Percentiles rank a stretch among this genome's conserved stretches.
Evolutionary conservation across 2,329 filamentous ascomycete species (phyloP).

Genomic region (Pezicula carpinea): DNA sequence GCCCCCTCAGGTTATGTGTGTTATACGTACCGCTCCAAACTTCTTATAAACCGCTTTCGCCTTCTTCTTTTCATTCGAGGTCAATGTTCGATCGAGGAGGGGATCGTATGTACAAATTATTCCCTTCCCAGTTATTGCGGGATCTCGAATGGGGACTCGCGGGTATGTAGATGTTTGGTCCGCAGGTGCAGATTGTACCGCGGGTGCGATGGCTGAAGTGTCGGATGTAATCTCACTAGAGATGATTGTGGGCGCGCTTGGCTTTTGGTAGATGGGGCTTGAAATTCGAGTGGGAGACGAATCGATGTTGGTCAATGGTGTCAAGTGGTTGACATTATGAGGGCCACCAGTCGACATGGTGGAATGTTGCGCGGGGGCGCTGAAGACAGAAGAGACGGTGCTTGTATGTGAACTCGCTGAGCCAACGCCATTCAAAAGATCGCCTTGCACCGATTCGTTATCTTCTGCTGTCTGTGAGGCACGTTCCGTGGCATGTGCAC

Average conservation of each 20-base stretch:
- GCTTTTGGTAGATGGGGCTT: slow-evolving; percentile 43
- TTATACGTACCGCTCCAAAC: slow-evolving; percentile 61
- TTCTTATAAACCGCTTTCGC: slow-evolving; percentile 58
- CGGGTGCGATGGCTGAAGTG: slow-evolving; percentile 17
- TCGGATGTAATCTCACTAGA: slow-evolving; percentile 26
- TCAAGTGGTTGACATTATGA: slow-evolving; percentile 43
- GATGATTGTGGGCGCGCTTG: slow-evolving; percentile 27
- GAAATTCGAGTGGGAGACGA: slow-evolving; percentile 56
- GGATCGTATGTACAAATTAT: slow-evolving; percentile 59
- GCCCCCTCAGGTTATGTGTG: slow-evolving; percentile 41
- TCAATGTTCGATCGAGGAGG: slow-evolving; percentile 28
- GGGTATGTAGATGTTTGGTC: slow-evolving; percentile 15
- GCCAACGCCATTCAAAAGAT: slow-evolving; percentile 65
- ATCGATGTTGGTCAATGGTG: slow-evolving; percentile 62
- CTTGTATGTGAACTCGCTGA: slow-evolving; percentile 70
- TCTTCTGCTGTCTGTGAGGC: slow-evolving; percentile 39
- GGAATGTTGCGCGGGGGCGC: slow-evolving; percentile 30
- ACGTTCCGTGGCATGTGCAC: slow-evolving; percentile 17
- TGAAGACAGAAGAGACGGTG: slow-evolving; percentile 68
- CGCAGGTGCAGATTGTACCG: slow-evolving; percentile 15
- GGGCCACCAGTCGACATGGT: slow-evolving; percentile 22
- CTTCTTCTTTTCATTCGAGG: slow-evolving; percentile 49
- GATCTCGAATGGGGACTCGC: slow-evolving; percentile 51
- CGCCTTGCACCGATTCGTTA: slow-evolving; percentile 55
- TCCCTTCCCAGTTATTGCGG: slow-evolving; percentile 47